These are phyloP conservation scores for Sphagnum fallax DNA, from an alignment of 228 moss, liverwort and hornwort genomes.

Conservation along the genomic window DNA sequence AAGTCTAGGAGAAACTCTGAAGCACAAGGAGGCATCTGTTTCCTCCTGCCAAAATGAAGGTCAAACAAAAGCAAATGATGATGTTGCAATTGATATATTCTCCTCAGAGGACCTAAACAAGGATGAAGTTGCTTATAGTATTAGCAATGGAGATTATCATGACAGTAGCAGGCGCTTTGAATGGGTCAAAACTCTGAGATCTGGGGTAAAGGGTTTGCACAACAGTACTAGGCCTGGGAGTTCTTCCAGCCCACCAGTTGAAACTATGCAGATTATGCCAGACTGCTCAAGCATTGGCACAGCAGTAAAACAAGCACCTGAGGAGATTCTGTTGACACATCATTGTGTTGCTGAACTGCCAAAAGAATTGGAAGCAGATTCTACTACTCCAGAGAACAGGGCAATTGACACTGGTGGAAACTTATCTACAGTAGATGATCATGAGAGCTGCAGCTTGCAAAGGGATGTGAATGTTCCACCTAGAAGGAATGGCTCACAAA, in stretches of 20 bases:
- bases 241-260: neutral
- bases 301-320: too few relatives aligned
- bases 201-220: constrained; percentile 22
- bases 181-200: constrained; percentile 80
- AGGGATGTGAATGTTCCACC: neutral
- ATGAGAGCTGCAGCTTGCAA: constrained; percentile 2
- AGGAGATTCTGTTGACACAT: too few relatives aligned
- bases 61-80: constrained; percentile 5
- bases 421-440: neutral
- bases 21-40: neutral
- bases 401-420: constrained; percentile 24
- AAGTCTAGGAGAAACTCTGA: constrained; percentile 14
- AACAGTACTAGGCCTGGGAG: constrained; percentile 9
- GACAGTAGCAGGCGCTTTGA: constrained; percentile 58
- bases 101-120: constrained; percentile 35
- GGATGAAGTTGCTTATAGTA: constrained; percentile 15
- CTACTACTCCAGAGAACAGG: constrained; percentile 13
- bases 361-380: constrained; percentile 1
- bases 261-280: too few relatives aligned
- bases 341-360: constrained; percentile 1
- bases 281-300: too few relatives aligned
- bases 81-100: constrained; percentile 20
- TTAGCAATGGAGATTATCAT: constrained; percentile 31
- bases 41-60: constrained; percentile 7
- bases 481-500: constrained; percentile 7